phyloP scores from a whole-genome alignment of 495 filamentous ascomycete genomes.

The Penicillium atrosanguineum region DNA sequence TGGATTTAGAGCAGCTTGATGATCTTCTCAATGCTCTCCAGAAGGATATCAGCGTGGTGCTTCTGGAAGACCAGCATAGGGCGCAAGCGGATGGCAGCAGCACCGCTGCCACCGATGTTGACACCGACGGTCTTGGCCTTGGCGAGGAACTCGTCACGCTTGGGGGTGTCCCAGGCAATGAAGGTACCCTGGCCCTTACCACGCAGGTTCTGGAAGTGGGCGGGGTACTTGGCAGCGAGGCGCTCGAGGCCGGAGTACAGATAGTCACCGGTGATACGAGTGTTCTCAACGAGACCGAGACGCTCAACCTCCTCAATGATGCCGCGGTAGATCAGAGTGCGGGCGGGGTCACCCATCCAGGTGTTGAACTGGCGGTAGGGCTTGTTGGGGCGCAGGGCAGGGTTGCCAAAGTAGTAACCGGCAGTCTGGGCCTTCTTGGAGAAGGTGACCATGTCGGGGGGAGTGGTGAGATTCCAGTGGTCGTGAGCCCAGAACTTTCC shows the following conservation, averaged over 20 bases:
- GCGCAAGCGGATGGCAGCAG: constrained; percentile 75
- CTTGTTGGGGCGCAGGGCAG: constrained; percentile 88
- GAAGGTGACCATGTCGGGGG: constrained; percentile 98
- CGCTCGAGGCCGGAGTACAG: constrained; percentile 68
- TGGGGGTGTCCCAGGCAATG: constrained; percentile 90
- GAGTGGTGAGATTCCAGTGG: constrained; percentile 82
- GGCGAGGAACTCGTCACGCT: constrained; percentile 78
- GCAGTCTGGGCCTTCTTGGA: constrained; percentile 98
- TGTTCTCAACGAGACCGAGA: constrained; percentile 75
- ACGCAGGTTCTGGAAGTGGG: constrained; percentile 82
- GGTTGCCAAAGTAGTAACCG: constrained; percentile 93
- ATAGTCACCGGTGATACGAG: constrained; percentile 79
- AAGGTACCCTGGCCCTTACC: constrained; percentile 96
- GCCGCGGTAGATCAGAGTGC: constrained; percentile 85
- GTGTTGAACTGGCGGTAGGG: constrained; percentile 99
- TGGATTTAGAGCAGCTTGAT: constrained; percentile 53
- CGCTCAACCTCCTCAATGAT: constrained; percentile 89
- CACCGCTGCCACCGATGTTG: constrained; percentile 90
- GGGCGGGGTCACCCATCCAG: constrained; percentile 97
- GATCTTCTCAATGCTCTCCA: constrained; percentile 74
- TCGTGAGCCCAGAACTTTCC: constrained; percentile 99
- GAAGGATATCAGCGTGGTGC: constrained; percentile 73
- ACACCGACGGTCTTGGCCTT: constrained; percentile 74
- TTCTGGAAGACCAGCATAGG: constrained; percentile 97
- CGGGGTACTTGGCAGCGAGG: constrained; percentile 72